phyloP scores from a whole-genome alignment of 495 filamentous ascomycete genomes.

The Darksidea phi region DNA sequence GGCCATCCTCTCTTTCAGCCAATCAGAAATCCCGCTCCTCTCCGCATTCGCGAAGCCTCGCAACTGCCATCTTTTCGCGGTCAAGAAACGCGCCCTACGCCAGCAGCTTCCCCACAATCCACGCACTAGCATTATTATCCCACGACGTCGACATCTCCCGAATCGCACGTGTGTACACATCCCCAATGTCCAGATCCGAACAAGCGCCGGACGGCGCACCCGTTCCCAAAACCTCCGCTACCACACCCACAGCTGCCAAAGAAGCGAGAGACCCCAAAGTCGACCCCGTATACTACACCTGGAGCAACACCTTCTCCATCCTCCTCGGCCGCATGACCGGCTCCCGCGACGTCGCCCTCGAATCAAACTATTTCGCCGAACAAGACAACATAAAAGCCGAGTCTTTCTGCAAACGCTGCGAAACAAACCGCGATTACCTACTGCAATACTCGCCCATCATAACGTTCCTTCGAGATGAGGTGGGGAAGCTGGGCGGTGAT shows the following conservation, averaged over 20 bases:
- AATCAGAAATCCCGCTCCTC: background rate
- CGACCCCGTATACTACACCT: conserved; percentile 51
- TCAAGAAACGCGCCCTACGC: conserved; percentile 18
- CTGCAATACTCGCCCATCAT: conserved; percentile 79
- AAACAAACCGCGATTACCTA: conserved; percentile 73
- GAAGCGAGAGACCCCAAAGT: conserved; percentile 9
- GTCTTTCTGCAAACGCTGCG: conserved; percentile 72
- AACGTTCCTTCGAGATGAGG: conserved; percentile 77
- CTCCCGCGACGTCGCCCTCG: conserved; percentile 59
- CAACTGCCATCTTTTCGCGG: conserved; percentile 7
- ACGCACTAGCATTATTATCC: background rate
- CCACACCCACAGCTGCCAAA: background rate
- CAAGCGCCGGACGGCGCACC: conserved; percentile 9
- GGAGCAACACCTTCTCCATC: conserved; percentile 77
- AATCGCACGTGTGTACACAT: background rate
- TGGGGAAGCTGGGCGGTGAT: conserved; percentile 70
- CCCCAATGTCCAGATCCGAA: conserved; percentile 12
- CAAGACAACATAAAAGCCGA: conserved; percentile 65
- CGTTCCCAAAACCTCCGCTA: background rate
- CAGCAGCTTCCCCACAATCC: background rate
- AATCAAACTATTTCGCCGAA: conserved; percentile 59
- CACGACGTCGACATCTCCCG: background rate
- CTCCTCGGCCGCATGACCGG: conserved; percentile 62
- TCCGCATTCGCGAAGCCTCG: conserved; percentile 10
- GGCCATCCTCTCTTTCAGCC: no score